phyloP scores from a whole-genome alignment of 139 green algal species.

The Haematococcus lacustris region DNA sequence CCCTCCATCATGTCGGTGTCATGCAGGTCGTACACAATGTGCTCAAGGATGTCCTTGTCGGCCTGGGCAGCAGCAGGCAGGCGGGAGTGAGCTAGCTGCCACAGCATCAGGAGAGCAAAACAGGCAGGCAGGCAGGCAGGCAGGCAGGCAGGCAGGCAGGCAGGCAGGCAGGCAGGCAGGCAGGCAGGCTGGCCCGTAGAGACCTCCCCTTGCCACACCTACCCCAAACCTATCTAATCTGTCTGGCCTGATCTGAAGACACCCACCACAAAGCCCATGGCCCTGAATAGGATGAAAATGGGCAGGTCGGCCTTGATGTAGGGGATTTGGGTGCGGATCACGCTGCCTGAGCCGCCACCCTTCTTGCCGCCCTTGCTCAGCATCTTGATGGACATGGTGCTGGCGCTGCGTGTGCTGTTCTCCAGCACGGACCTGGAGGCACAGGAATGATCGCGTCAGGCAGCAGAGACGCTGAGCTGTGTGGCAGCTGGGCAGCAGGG shows the following conservation, averaged over 20 bases:
- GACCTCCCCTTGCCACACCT: background rate
- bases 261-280: constrained; percentile 72
- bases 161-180: background rate
- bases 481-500: too few species aligned
- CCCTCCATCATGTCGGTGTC: constrained; percentile 92
- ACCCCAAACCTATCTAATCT: too few species aligned
- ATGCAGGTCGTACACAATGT: constrained; percentile 82
- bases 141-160: background rate
- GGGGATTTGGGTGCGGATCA: constrained; percentile 59
- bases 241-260: background rate
- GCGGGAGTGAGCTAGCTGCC: background rate
- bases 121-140: background rate
- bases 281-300: constrained; percentile 84
- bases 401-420: constrained; percentile 65
- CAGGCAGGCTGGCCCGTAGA: background rate
- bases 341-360: constrained; percentile 35
- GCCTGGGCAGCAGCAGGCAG: constrained; percentile 14
- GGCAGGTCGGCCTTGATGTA: constrained; percentile 81
- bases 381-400: constrained; percentile 82
- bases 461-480: too few species aligned
- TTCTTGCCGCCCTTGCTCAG: constrained; percentile 50
- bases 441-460: too few species aligned
- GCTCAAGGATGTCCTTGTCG: constrained; percentile 81
- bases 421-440: constrained; percentile 76
- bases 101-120: background rate